Percentiles rank a stretch among this genome's conserved stretches.
Conservation (phyloP, 2,329 filamentous ascomycete species). For the Fusarium sp. region DNA sequence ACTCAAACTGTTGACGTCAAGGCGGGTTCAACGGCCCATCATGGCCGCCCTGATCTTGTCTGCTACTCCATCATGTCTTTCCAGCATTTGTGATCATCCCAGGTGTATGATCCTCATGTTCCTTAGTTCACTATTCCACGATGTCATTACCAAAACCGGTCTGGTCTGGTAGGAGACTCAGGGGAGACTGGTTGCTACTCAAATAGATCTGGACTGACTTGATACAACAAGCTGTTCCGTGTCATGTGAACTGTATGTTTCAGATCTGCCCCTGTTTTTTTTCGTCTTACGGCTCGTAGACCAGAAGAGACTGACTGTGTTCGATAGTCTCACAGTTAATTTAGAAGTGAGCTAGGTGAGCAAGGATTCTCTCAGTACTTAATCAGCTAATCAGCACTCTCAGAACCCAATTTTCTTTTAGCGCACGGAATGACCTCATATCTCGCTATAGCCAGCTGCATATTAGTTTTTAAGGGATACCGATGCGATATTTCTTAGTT, state of each 20-base stretch:
- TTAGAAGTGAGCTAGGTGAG: background rate
- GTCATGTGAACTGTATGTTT: background rate
- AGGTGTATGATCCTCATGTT: background rate
- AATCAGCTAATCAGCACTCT: background rate
- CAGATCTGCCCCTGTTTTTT: background rate
- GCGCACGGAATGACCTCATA: slow-evolving; percentile 13
- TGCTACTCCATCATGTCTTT: background rate
- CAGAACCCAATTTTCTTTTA: background rate
- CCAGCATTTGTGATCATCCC: background rate
- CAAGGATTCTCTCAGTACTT: slow-evolving; percentile 8
- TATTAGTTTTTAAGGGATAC: background rate
- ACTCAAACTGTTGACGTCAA: background rate
- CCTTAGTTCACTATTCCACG: background rate
- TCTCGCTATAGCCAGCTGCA: slow-evolving; percentile 1
- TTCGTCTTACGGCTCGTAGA: background rate
- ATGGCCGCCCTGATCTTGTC: background rate
- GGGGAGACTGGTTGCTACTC: background rate
- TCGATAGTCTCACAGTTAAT: background rate
- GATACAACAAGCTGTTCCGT: background rate
- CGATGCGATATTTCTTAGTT: background rate
- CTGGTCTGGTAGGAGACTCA: background rate
- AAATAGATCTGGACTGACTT: slow-evolving; percentile 6
- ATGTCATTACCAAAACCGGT: background rate
- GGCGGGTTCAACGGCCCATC: background rate
- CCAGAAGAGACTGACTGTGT: background rate